Conservation (phyloP, 306 rosid species). For the Sophora flavescens region DNA sequence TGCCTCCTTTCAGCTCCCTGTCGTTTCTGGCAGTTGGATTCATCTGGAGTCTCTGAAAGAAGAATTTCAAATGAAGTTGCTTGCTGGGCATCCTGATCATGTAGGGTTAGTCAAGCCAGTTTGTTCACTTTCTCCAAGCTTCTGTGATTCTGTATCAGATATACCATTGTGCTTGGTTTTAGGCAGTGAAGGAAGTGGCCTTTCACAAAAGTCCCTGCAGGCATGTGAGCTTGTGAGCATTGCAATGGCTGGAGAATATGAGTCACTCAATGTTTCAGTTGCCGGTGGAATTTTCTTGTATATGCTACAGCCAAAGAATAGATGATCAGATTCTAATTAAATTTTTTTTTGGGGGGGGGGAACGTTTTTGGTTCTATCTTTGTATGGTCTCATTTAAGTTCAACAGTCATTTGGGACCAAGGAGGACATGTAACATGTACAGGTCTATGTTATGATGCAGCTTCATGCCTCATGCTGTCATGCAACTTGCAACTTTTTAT, state of each 20-base stretch:
- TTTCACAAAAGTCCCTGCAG: conserved; percentile 67
- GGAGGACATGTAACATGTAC: conserved; percentile 23
- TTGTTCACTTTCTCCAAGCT: conserved; percentile 57
- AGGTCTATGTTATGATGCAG: background rate
- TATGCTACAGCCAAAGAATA: conserved; percentile 60
- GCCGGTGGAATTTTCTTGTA: conserved; percentile 98
- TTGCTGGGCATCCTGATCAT: conserved; percentile 82
- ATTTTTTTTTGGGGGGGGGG: too few species aligned
- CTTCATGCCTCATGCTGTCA: background rate
- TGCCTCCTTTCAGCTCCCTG: conserved; percentile 89
- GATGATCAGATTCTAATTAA: conserved; percentile 40
- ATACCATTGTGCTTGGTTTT: conserved; percentile 77
- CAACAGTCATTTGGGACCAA: background rate
- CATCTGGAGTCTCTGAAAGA: conserved; percentile 64
- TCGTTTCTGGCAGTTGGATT: conserved; percentile 80
- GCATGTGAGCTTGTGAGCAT: conserved; percentile 89
- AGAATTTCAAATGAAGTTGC: conserved; percentile 69
- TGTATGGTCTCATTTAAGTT: background rate
- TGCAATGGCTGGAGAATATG: conserved; percentile 88
- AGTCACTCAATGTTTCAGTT: conserved; percentile 95
- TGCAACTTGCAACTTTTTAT: background rate
- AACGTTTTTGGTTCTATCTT: background rate
- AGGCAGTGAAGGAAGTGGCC: conserved; percentile 94
- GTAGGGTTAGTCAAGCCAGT: conserved; percentile 56
- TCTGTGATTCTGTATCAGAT: conserved; percentile 60